A percentile compares a stretch with the other conserved stretches of the same genome.
These are phyloP conservation scores for Lojkania enalia DNA, from an alignment of 2,329 filamentous ascomycete species.

Conservation along the genomic window DNA sequence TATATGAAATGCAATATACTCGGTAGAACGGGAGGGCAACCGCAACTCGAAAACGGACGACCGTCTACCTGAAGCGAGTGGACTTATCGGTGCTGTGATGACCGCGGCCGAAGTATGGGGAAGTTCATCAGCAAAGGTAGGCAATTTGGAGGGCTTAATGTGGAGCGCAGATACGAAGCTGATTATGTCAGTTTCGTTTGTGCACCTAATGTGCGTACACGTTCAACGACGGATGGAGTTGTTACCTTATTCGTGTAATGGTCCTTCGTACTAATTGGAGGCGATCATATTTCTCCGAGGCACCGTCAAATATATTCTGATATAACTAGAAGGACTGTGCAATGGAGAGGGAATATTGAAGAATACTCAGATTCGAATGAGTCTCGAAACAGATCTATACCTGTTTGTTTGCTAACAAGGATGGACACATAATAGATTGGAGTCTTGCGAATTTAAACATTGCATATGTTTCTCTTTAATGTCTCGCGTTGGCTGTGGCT, in stretches of 20 bases:
- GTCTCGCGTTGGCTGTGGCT: too few species aligned
- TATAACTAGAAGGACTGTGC: background rate
- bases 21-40: conserved; percentile 4
- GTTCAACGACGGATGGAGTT: too few species aligned
- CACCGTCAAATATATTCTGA: background rate
- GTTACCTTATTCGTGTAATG: too few species aligned
- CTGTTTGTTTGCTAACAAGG: too few species aligned
- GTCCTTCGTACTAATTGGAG: too few species aligned
- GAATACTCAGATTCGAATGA: too few species aligned
- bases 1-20: conserved; percentile 12
- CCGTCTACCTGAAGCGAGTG: too few species aligned
- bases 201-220: background rate
- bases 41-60: background rate
- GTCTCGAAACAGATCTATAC: too few species aligned
- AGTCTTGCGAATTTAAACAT: too few species aligned
- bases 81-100: background rate
- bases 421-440: too few species aligned
- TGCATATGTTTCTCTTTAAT: too few species aligned
- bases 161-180: conserved; percentile 1
- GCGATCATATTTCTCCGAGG: background rate
- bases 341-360: background rate
- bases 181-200: background rate
- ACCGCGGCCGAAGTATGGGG: background rate
- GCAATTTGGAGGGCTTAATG: background rate
- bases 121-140: background rate